These are phyloP conservation scores for Zymoseptoria pseudotritici DNA, from an alignment of 2,329 filamentous ascomycete genomes.

Conservation along the genomic window DNA sequence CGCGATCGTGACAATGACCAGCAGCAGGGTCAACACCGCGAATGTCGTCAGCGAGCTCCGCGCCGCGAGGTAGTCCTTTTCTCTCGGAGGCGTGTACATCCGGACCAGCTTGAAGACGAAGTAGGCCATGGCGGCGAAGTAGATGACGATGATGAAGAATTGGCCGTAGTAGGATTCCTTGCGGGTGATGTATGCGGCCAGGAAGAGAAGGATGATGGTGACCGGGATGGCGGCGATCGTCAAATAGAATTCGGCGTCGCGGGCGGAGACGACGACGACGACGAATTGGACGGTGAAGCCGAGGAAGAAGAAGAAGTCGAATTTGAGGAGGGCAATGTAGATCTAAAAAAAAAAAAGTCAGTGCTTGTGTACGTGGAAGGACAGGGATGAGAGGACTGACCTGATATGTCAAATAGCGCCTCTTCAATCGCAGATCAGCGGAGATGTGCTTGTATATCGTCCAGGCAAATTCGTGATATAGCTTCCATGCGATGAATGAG, in stretches of 20 bases:
- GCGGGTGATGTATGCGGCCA: slow-evolving; percentile 77
- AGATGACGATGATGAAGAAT: slow-evolving; percentile 68
- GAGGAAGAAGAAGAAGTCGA: slow-evolving; percentile 99
- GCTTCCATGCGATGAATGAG: slow-evolving; percentile 77
- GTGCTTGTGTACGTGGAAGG: neutral
- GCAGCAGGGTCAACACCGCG: slow-evolving; percentile 80
- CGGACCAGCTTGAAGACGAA: slow-evolving; percentile 97
- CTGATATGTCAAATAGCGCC: slow-evolving; percentile 93
- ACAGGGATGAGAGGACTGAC: slow-evolving; percentile 44
- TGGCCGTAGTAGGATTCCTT: slow-evolving; percentile 76
- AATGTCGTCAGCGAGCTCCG: slow-evolving; percentile 85
- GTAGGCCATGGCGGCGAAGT: slow-evolving; percentile 83
- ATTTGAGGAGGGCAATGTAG: slow-evolving; percentile 95
- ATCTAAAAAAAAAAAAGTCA: slow-evolving; percentile 52
- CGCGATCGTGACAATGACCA: slow-evolving; percentile 81
- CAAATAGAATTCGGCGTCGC: slow-evolving; percentile 69
- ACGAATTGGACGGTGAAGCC: slow-evolving; percentile 98
- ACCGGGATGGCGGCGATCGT: slow-evolving; percentile 86
- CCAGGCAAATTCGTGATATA: slow-evolving; percentile 98
- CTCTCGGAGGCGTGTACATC: slow-evolving; percentile 62
- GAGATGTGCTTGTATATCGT: slow-evolving; percentile 99
- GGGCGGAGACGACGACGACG: slow-evolving; percentile 67
- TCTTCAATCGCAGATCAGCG: slow-evolving; percentile 93
- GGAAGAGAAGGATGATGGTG: slow-evolving; percentile 79
- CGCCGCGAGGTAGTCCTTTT: slow-evolving; percentile 64